Evolutionary conservation across 75 land plant genomes (phyloP), one percentile per base, ranked within the genome.

Genomic region (Selaginella moellendorffii): DNA sequence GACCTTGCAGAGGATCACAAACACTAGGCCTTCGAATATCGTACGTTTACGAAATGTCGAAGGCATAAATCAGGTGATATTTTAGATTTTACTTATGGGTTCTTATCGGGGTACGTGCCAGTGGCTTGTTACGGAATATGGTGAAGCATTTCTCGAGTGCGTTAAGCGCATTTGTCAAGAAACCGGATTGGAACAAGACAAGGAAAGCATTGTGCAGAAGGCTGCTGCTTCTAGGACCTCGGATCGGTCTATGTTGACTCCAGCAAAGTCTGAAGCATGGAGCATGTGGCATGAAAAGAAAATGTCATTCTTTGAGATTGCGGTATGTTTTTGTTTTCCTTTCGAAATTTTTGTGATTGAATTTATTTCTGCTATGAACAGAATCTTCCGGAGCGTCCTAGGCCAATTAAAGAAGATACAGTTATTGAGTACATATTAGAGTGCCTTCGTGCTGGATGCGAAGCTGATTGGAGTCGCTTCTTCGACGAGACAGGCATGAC

Each of bases 241-340:
- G 0, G 66, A 54, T 36, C 14, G 5, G 24, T 56, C 29, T 58
- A 71, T 64, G 28, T 27, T 73, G 10, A 61, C 75, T 10, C 79
- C 81, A 42, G 78, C 82, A 20, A 88, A 88, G 72, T 68, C 77
- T n/a, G 88, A 85, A 62, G 83, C 93, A 24, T 88, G 93, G 93
- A 82, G 54, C 69, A 76, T 81, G 89, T 88, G 88, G 88, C 83
- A 85, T 53, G 79, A 80, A 67, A 63, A 72, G 12, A 75, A 77
- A 20, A 72, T 82, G 51, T 74, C 90, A 1, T 63, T 85, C 60
- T 60, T 66, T 21, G 69, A 79, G 28, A 77, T 88, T 73, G 89
- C 93, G 30, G 93, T 88, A 78, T 29, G 83, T 31, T 36, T 36
- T 5, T 36, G 46, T 36, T 5, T 36, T 36, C 46, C 14, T 36